phyloP scores from a whole-genome alignment of 768 basidiomycete genomes.

The Clitopilus hobsonii region DNA sequence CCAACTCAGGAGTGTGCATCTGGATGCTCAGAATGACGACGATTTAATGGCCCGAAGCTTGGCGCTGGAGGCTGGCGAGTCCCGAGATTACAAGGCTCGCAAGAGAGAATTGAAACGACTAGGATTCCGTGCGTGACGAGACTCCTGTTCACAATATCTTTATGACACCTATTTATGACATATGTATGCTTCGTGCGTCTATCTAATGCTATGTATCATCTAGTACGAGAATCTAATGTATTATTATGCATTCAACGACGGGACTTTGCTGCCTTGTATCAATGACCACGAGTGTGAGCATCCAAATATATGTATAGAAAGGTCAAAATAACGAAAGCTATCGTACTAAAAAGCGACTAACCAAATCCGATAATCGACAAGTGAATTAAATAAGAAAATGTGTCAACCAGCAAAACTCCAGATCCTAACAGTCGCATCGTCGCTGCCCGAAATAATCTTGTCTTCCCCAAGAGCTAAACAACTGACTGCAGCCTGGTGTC shows the following conservation, averaged over 20 bases:
- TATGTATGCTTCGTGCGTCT: background rate
- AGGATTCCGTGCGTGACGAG: constrained; percentile 15
- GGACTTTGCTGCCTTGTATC: too few species aligned
- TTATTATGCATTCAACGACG: too few species aligned
- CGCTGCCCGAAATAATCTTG: constrained; percentile 94
- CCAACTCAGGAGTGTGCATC: constrained; percentile 26
- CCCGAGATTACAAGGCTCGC: constrained; percentile 13
- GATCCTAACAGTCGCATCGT: constrained; percentile 82
- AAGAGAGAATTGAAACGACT: constrained; percentile 16
- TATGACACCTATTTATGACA: background rate
- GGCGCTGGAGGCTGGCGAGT: constrained; percentile 23
- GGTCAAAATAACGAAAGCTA: too few species aligned
- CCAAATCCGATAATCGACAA: background rate
- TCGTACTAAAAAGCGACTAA: too few species aligned
- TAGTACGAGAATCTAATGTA: too few species aligned
- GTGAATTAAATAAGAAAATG: background rate
- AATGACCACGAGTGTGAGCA: too few species aligned
- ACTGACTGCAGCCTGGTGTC: constrained; percentile 92
- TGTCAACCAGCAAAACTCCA: constrained; percentile 64
- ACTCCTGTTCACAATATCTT: background rate
- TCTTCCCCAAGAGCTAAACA: constrained; percentile 89
- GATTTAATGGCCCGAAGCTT: constrained; percentile 29
- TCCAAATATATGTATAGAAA: too few species aligned
- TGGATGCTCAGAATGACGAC: constrained; percentile 23
- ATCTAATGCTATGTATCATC: too few species aligned